phyloP scores from a whole-genome alignment of 208 protist species.

The Leishmania tropica region DNA sequence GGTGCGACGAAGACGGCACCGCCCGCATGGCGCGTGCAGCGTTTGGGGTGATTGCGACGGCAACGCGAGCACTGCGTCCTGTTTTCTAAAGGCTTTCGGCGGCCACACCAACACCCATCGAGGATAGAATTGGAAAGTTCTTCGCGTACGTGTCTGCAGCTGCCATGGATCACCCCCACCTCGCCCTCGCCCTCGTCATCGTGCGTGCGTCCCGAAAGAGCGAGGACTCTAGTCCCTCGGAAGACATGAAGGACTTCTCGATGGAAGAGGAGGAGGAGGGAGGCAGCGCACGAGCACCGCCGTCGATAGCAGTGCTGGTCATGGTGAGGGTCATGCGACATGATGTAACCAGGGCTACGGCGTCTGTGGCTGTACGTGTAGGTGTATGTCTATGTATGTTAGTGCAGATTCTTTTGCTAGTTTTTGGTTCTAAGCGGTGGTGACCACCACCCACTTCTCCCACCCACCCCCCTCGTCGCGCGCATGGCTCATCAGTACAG shows the following conservation, averaged over 20 bases:
- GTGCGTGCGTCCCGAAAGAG: conserved; percentile 14
- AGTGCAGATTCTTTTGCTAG: not conserved
- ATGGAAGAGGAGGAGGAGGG: not conserved
- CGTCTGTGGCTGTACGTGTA: not conserved
- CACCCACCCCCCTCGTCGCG: not conserved
- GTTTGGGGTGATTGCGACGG: not conserved
- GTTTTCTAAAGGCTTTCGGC: no score
- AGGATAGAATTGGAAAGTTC: not conserved
- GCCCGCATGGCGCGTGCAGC: not conserved
- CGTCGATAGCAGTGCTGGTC: not conserved
- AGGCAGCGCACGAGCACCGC: not conserved
- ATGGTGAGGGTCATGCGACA: not conserved
- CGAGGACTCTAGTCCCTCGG: conserved; percentile 5
- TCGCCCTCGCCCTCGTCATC: not conserved
- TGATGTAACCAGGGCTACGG: not conserved
- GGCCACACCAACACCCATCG: no score
- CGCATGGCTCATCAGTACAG: not conserved
- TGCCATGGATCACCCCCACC: not conserved
- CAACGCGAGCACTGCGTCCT: not conserved
- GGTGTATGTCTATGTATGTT: not conserved
- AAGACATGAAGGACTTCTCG: not conserved
- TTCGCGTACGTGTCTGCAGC: not conserved
- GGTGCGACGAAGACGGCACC: not conserved
- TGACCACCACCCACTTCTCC: not conserved
- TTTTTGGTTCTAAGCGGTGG: not conserved